Percentiles rank a stretch among this genome's conserved stretches.
Conservation (phyloP, 2,329 filamentous ascomycete species). For the Paraphoma chrysanthemicola region DNA sequence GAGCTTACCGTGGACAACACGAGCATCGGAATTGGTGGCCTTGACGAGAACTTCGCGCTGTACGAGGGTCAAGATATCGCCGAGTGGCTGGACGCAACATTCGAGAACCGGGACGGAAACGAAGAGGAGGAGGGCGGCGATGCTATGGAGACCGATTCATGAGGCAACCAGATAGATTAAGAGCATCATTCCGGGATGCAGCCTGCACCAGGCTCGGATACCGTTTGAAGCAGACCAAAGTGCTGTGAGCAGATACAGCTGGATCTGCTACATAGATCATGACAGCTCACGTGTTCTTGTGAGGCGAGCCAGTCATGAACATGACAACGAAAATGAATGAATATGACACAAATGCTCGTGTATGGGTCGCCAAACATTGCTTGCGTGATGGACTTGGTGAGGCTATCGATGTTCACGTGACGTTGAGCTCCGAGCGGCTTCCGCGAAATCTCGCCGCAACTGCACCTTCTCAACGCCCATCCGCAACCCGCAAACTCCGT, state of each 20-base stretch:
- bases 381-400: neutral
- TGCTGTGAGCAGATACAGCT: neutral
- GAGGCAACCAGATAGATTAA: conserved; percentile 9
- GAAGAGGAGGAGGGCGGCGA: conserved; percentile 48
- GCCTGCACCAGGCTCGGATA: neutral
- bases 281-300: neutral
- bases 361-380: neutral
- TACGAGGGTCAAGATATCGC: conserved; percentile 89
- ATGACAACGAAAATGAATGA: conserved; percentile 30
- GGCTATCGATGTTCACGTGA: conserved; percentile 28
- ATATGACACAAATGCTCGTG: conserved; percentile 11
- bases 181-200: neutral
- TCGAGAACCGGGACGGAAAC: conserved; percentile 54
- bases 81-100: conserved; percentile 79
- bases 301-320: conserved; percentile 7
- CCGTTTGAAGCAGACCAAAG: neutral
- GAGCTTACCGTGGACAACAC: conserved; percentile 98
- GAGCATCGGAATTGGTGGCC: conserved; percentile 83
- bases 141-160: conserved; percentile 64
- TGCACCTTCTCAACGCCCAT: conserved; percentile 32
- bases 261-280: neutral
- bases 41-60: conserved; percentile 82
- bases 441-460: conserved; percentile 35
- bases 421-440: conserved; percentile 32
- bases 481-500: conserved; percentile 29